A percentile compares a stretch with the other conserved stretches of the same genome.
phyloP scores from a whole-genome alignment of 1,139 yeast genomes.

The Taphrina communis region DNA sequence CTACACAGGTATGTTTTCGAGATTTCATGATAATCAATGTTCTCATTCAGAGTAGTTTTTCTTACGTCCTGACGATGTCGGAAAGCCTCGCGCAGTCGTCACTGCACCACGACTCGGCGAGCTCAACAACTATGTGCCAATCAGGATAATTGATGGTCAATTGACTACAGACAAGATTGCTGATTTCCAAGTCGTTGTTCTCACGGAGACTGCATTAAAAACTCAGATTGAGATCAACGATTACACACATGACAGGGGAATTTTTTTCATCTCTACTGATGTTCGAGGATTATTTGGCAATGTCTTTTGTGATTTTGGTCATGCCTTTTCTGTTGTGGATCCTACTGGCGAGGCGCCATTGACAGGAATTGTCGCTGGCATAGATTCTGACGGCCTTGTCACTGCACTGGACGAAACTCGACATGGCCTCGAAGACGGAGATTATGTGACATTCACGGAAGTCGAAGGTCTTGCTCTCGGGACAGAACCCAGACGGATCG shows the following conservation, averaged over 20 bases:
- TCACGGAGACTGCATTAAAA: constrained; percentile 76
- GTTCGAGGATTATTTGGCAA: constrained; percentile 87
- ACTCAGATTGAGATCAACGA: constrained; percentile 77
- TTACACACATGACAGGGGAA: constrained; percentile 72
- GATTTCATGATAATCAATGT: background rate
- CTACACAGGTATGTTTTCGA: constrained; percentile 61
- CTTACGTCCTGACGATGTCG: constrained; percentile 71
- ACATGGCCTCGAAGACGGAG: constrained; percentile 93
- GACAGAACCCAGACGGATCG: constrained; percentile 73
- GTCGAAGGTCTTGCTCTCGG: constrained; percentile 70
- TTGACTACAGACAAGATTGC: constrained; percentile 57
- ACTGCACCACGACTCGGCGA: constrained; percentile 73
- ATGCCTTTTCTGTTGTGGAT: constrained; percentile 77
- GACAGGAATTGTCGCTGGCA: constrained; percentile 73
- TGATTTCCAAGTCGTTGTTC: constrained; percentile 78
- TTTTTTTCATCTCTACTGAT: constrained; percentile 81
- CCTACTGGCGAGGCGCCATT: constrained; percentile 91
- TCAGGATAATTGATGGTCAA: constrained; percentile 65
- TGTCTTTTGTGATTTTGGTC: constrained; percentile 89
- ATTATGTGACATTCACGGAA: constrained; percentile 85
- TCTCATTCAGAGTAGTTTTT: constrained; percentile 59
- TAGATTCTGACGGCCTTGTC: constrained; percentile 87
- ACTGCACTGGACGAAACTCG: constrained; percentile 90
- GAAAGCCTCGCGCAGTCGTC: constrained; percentile 75
- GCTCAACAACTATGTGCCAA: constrained; percentile 87